Percentiles rank a stretch among this genome's conserved stretches.
These are phyloP conservation scores for Heteromeles arbutifolia DNA, from an alignment of 306 rosid genomes.

Conservation along the genomic window DNA sequence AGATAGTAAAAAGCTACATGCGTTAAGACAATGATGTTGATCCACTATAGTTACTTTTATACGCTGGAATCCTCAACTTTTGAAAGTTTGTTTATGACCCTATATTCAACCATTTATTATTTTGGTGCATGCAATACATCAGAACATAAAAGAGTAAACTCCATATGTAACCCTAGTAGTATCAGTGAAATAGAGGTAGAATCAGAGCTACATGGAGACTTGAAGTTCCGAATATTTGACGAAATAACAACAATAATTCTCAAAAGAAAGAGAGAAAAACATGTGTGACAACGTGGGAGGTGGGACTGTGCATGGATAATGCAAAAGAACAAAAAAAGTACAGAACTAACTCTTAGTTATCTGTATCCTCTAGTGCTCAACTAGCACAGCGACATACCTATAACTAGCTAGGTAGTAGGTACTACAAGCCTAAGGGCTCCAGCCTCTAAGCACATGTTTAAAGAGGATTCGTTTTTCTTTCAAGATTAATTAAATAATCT, in stretches of 20 bases:
- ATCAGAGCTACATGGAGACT: too few relatives aligned
- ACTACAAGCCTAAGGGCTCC: constrained; percentile 16
- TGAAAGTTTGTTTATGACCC: too few relatives aligned
- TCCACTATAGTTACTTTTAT: too few relatives aligned
- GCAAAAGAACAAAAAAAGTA: background rate
- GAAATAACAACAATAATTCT: too few relatives aligned
- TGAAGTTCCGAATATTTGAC: too few relatives aligned
- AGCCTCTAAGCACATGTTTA: constrained; percentile 35
- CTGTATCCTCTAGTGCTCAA: background rate
- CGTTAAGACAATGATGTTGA: background rate
- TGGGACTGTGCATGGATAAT: background rate
- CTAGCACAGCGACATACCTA: constrained; percentile 18
- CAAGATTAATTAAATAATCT: background rate
- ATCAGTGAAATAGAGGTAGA: too few relatives aligned
- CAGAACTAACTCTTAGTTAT: background rate
- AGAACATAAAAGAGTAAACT: too few relatives aligned
- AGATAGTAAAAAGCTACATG: background rate
- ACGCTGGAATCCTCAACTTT: too few relatives aligned
- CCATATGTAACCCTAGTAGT: too few relatives aligned
- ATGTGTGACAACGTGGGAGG: background rate
- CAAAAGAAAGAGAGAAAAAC: background rate
- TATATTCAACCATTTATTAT: too few relatives aligned
- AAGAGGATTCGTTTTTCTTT: constrained; percentile 36
- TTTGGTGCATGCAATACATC: too few relatives aligned
- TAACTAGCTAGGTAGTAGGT: background rate